Percentiles rank a stretch among this genome's conserved stretches.
Conservation (phyloP, 1,284 basidiomycete species). For the Leccinum pallidistipes region DNA sequence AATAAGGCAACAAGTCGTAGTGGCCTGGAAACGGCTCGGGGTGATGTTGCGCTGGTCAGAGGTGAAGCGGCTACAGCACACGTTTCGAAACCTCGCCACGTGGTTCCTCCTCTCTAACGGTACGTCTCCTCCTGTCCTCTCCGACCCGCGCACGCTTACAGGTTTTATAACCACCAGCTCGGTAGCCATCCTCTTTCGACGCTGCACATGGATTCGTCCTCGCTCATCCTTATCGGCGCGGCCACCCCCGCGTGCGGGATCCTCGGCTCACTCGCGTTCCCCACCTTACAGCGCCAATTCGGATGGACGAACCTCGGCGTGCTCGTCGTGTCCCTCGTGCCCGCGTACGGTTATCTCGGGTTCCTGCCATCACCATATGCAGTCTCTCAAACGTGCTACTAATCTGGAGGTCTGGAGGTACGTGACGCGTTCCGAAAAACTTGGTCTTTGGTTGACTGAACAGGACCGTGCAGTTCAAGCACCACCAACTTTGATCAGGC, state of each 20-base stretch:
- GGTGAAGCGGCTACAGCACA: slow-evolving; percentile 73
- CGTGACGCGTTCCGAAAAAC: no score
- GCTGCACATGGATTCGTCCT: slow-evolving; percentile 69
- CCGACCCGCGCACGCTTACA: slow-evolving; percentile 24
- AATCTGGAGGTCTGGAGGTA: no score
- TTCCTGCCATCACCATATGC: slow-evolving; percentile 47
- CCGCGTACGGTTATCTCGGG: slow-evolving; percentile 80
- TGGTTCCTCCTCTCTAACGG: slow-evolving; percentile 93
- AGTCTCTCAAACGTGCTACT: no score
- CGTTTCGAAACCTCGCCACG: slow-evolving; percentile 83
- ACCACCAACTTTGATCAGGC: no score
- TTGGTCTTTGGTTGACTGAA: no score
- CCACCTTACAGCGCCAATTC: slow-evolving; percentile 58
- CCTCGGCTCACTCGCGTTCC: slow-evolving; percentile 72
- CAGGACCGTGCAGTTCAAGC: no score
- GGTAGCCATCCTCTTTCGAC: slow-evolving; percentile 78
- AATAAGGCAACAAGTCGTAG: slow-evolving; percentile 29
- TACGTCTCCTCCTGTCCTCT: slow-evolving; percentile 34
- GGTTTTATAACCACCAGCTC: slow-evolving; percentile 84
- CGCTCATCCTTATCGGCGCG: slow-evolving; percentile 71
- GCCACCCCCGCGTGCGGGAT: slow-evolving; percentile 72
- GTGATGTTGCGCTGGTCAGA: slow-evolving; percentile 70
- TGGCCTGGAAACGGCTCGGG: slow-evolving; percentile 66
- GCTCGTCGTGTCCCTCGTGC: slow-evolving; percentile 70
- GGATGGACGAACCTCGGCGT: slow-evolving; percentile 68